These are phyloP conservation scores for Globisporangium cystogenes DNA, from an alignment of 352 stramenopile genomes.

Conservation along the genomic window DNA sequence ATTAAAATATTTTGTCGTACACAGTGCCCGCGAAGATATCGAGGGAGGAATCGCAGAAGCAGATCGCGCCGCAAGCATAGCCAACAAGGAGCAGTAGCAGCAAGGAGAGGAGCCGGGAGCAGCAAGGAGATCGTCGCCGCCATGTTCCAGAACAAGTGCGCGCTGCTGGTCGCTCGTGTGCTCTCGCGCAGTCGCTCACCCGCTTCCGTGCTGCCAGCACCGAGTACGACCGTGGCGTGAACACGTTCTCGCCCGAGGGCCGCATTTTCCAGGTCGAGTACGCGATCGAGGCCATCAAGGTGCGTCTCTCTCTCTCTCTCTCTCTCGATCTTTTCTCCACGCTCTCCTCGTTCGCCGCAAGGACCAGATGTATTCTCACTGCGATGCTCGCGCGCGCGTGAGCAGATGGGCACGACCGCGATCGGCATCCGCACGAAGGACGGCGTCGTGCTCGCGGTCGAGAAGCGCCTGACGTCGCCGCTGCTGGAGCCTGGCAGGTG, in stretches of 20 bases:
- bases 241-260: constrained; percentile 99
- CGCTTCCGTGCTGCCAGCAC: constrained; percentile 45
- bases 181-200: neutral
- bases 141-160: neutral
- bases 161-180: too few species aligned
- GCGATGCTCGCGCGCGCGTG: too few species aligned
- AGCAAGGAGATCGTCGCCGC: neutral
- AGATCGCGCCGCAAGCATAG: neutral
- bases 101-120: too few species aligned
- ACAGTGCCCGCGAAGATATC: too few species aligned
- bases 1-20: too few species aligned
- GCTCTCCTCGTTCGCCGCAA: too few species aligned
- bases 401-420: constrained; percentile 95
- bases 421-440: constrained; percentile 98
- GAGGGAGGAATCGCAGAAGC: neutral
- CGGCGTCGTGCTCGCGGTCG: constrained; percentile 96
- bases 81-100: neutral
- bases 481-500: constrained; percentile 93
- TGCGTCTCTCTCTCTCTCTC: constrained; percentile 14
- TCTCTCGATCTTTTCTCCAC: neutral
- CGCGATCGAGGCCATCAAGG: constrained; percentile 97
- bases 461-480: constrained; percentile 97
- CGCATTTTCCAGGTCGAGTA: constrained; percentile 99
- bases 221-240: constrained; percentile 99
- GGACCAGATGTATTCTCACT: neutral